Conservation (phyloP, 768 basidiomycete species). For the Nidularia sp. region DNA sequence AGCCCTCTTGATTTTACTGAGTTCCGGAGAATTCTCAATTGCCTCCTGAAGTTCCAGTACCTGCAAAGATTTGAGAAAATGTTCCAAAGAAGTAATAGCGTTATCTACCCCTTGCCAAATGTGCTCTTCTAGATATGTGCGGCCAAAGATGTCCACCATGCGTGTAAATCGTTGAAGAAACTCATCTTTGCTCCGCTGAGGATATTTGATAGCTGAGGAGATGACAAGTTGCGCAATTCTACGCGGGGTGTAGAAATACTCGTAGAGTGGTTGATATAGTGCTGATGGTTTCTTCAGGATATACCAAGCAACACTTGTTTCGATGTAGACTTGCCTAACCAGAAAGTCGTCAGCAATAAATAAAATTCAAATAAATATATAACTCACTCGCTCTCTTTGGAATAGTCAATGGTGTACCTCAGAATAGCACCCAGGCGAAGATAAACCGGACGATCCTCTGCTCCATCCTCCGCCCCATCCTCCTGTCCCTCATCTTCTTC, state of each 20-base stretch:
- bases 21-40: slow-evolving; percentile 16
- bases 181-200: slow-evolving; percentile 18
- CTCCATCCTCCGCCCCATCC: slow-evolving; percentile 60
- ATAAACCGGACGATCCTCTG: slow-evolving; percentile 29
- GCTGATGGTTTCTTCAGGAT: slow-evolving; percentile 44
- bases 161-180: slow-evolving; percentile 30
- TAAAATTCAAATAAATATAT: slow-evolving; percentile 3
- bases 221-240: slow-evolving; percentile 48
- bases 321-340: slow-evolving; percentile 58
- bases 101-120: slow-evolving; percentile 25
- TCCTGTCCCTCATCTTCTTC: slow-evolving; percentile 36
- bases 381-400: slow-evolving; percentile 45
- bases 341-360: slow-evolving; percentile 2
- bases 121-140: slow-evolving; percentile 26
- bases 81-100: not conserved
- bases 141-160: slow-evolving; percentile 29
- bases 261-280: slow-evolving; percentile 38
- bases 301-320: slow-evolving; percentile 65
- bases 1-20: slow-evolving; percentile 11
- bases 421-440: slow-evolving; percentile 46
- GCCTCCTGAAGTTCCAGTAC: slow-evolving; percentile 23
- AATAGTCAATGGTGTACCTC: slow-evolving; percentile 48
- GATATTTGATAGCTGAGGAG: slow-evolving; percentile 24
- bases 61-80: slow-evolving; percentile 9
- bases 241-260: slow-evolving; percentile 47